Percentiles rank a stretch among this genome's conserved stretches.
These are phyloP conservation scores for Leccinum uliginosum DNA, from an alignment of 768 basidiomycete genomes.

Conservation along the genomic window DNA sequence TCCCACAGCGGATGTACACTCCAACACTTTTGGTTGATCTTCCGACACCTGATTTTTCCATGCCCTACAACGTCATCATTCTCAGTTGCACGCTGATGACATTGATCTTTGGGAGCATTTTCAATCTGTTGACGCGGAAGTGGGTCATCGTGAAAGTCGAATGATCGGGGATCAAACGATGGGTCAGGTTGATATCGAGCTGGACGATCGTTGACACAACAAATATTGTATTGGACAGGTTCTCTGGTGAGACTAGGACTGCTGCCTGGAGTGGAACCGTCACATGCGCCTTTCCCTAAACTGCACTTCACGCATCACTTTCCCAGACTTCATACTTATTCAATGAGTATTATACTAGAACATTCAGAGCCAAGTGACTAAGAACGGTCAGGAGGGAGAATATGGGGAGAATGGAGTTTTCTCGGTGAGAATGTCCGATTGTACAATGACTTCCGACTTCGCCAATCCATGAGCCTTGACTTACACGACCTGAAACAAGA, in stretches of 20 bases:
- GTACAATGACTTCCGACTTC: not conserved
- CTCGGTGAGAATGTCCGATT: not conserved
- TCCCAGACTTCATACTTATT: not conserved
- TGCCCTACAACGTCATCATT: slow-evolving; percentile 99
- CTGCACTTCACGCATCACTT: not conserved
- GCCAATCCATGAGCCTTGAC: not conserved
- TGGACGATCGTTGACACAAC: not conserved
- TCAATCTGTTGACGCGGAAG: slow-evolving; percentile 79
- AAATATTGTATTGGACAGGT: not conserved
- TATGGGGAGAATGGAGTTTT: not conserved
- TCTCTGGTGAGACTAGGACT: not conserved
- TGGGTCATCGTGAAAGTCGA: slow-evolving; percentile 56
- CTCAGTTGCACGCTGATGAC: slow-evolving; percentile 90
- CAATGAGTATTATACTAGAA: not conserved
- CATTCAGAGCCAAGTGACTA: not conserved
- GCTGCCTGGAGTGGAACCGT: not conserved
- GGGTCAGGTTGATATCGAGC: not conserved
- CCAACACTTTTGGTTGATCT: slow-evolving; percentile 80
- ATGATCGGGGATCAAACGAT: not conserved
- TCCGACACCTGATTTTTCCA: slow-evolving; percentile 98
- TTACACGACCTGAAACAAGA: not conserved
- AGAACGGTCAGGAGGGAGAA: not conserved
- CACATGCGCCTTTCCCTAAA: not conserved
- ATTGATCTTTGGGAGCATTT: slow-evolving; percentile 88
- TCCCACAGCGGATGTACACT: slow-evolving; percentile 61